These are phyloP conservation scores for Circinella minor DNA, from an alignment of 371 early-diverging fungal species.

Conservation along the genomic window DNA sequence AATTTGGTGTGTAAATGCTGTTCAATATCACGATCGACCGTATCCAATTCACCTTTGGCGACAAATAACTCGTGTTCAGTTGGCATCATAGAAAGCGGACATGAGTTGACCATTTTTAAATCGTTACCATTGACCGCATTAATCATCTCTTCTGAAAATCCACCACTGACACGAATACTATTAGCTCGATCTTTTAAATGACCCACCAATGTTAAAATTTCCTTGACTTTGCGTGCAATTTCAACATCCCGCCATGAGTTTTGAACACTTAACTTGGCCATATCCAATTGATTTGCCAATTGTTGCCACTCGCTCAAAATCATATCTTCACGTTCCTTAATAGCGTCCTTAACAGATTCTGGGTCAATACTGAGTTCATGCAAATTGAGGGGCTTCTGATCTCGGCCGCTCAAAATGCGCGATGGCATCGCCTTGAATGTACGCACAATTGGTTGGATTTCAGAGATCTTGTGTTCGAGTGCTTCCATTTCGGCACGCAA, in stretches of 20 bases:
- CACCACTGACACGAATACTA: slow-evolving; percentile 35
- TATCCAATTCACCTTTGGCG: slow-evolving; percentile 44
- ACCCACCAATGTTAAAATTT: slow-evolving; percentile 46
- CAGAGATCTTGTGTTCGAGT: slow-evolving; percentile 39
- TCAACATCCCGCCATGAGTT: slow-evolving; percentile 39
- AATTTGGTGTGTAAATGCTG: slow-evolving; percentile 40
- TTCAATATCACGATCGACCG: slow-evolving; percentile 50
- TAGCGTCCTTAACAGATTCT: slow-evolving; percentile 26
- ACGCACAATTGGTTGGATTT: slow-evolving; percentile 43
- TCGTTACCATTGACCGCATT: slow-evolving; percentile 23
- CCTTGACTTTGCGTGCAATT: slow-evolving; percentile 52
- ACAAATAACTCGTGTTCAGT: slow-evolving; percentile 46
- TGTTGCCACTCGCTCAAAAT: slow-evolving; percentile 44
- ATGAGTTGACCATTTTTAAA: slow-evolving; percentile 32
- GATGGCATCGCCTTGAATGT: slow-evolving; percentile 45
- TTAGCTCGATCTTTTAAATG: slow-evolving; percentile 47
- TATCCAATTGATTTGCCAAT: slow-evolving; percentile 32
- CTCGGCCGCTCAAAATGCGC: slow-evolving; percentile 33
- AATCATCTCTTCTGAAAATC: slow-evolving; percentile 10
- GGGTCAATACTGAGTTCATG: slow-evolving; percentile 31
- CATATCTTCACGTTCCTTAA: slow-evolving; percentile 30
- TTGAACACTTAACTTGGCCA: slow-evolving; percentile 28
- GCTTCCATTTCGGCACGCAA: slow-evolving; percentile 39
- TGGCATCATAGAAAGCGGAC: slow-evolving; percentile 43
- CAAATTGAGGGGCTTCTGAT: slow-evolving; percentile 29